These are phyloP conservation scores for Aspergillus nanangensis DNA, from an alignment of 495 filamentous ascomycete genomes.

Conservation along the genomic window DNA sequence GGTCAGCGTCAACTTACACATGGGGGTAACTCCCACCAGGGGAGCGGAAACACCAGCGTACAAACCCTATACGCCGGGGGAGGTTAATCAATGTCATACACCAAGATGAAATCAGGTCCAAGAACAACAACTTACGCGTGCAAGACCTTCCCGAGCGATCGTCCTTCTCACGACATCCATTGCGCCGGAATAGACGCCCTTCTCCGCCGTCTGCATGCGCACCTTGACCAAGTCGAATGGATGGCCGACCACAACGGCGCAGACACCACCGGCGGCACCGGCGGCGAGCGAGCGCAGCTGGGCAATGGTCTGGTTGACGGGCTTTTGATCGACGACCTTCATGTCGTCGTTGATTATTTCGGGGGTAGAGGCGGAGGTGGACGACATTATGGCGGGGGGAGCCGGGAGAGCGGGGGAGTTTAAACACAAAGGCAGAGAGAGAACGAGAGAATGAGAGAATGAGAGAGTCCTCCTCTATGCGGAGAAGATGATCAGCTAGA, in stretches of 20 bases:
- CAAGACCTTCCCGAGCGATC: conserved; percentile 79
- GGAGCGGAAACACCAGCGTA: conserved; percentile 98
- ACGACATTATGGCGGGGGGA: conserved; percentile 24
- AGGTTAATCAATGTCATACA: conserved; percentile 5
- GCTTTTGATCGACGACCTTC: conserved; percentile 27
- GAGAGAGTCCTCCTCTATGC: no score
- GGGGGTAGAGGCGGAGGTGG: conserved; percentile 26
- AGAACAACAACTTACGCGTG: conserved; percentile 40
- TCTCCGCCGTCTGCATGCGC: conserved; percentile 90
- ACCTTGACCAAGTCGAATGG: conserved; percentile 98
- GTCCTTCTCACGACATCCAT: conserved; percentile 89
- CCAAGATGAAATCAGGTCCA: background rate
- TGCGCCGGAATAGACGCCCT: conserved; percentile 84
- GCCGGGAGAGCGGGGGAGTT: conserved; percentile 4
- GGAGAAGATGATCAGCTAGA: background rate
- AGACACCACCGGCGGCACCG: conserved; percentile 90
- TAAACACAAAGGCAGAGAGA: conserved; percentile 4
- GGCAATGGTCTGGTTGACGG: conserved; percentile 40
- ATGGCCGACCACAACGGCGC: conserved; percentile 89
- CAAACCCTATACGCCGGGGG: no score
- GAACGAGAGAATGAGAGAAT: conserved; percentile 4
- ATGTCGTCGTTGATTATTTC: conserved; percentile 31
- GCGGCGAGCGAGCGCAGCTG: conserved; percentile 76
- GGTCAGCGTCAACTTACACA: conserved; percentile 67
- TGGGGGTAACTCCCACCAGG: conserved; percentile 91